Evolutionary conservation across 805 yeast genomes (phyloP), one percentile per base, ranked within the genome.

Genomic region (Maudiozyma barnettii): DNA sequence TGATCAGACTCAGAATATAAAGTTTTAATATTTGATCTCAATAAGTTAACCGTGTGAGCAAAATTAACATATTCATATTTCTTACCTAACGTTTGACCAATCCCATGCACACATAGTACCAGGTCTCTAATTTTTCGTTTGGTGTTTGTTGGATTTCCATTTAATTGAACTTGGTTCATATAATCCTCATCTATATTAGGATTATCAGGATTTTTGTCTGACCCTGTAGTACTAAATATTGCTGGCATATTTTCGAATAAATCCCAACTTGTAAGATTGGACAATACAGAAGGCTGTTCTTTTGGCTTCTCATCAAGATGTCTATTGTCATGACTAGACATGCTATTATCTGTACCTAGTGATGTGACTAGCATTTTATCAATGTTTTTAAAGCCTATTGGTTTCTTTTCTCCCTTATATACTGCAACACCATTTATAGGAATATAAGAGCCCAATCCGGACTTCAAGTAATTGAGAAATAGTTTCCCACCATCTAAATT

Each of bases 41-140:
- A 63, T 30, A 75, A 72, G 56, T 84, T 85, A 31, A 88, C 77
- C 35, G 89, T 89, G 60, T 89, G 95, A 8, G 88, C 81, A 68
- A 91, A 93, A 64, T 87, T 87, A 22, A 91, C 82, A 45, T 83
- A 80, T 55, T 89, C 90, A 58, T 83, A 80, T 57, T 78, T 78
- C 41, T 79, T 72, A 1, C 96, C 95, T 45, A 93, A 68, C 16
- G 81, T 77, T 65, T 91, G 99, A 1, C 98, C 99, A 50, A 91
- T 86, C 0, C 99, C 99, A 67, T 91, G 99, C 26, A 91, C 77
- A 59, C 96, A 88, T n/a, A 91, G 69, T 1, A 90, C 78, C 51
- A 91, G 67, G 61, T 75, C 78, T 43, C 72, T 72, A 21, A 75
- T 67, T n/a, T 70, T 65, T 44, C 79, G 61, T 10, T 66, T 61